A percentile compares a stretch with the other conserved stretches of the same genome.
Evolutionary conservation across 1,139 yeast genomes (phyloP).

Genomic region (Chernovozyma aurita): DNA sequence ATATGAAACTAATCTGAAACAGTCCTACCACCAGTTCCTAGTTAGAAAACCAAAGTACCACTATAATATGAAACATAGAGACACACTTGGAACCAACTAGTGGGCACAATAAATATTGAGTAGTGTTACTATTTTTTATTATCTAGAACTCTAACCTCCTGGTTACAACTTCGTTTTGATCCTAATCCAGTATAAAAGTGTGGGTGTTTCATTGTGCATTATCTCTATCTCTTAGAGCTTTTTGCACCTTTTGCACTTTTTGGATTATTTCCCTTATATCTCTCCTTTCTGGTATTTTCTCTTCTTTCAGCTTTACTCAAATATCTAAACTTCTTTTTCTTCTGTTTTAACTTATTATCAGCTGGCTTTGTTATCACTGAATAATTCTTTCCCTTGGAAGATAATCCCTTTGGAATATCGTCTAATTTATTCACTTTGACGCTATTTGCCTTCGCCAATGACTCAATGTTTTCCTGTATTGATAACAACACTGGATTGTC

Average conservation of each 20-base stretch:
- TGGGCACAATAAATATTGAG: too few relatives aligned
- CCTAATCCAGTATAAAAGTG: too few relatives aligned
- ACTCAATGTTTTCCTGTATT: conserved; percentile 40
- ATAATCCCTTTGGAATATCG: conserved; percentile 58
- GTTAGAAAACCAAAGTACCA: too few relatives aligned
- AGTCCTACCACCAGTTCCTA: too few relatives aligned
- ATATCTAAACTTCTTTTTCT: conserved; percentile 83
- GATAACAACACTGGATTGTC: conserved; percentile 41
- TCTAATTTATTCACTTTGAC: conserved; percentile 60
- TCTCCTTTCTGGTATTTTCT: conserved; percentile 59
- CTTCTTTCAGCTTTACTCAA: conserved; percentile 75
- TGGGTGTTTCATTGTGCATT: too few relatives aligned
- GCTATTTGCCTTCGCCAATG: conserved; percentile 56
- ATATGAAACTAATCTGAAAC: too few relatives aligned
- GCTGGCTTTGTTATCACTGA: conserved; percentile 50
- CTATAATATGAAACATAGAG: too few relatives aligned
- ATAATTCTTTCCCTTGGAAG: conserved; percentile 67
- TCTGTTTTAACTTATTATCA: conserved; percentile 32
- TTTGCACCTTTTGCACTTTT: conserved; percentile 2
- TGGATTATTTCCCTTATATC: conserved; percentile 20
- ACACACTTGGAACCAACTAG: too few relatives aligned
- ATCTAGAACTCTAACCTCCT: too few relatives aligned
- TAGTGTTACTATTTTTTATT: too few relatives aligned
- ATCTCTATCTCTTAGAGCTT: conserved; percentile 9
- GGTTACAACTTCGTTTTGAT: too few relatives aligned